These are phyloP conservation scores for Leptographium procerum DNA, from an alignment of 2,329 filamentous ascomycete genomes.

Conservation along the genomic window DNA sequence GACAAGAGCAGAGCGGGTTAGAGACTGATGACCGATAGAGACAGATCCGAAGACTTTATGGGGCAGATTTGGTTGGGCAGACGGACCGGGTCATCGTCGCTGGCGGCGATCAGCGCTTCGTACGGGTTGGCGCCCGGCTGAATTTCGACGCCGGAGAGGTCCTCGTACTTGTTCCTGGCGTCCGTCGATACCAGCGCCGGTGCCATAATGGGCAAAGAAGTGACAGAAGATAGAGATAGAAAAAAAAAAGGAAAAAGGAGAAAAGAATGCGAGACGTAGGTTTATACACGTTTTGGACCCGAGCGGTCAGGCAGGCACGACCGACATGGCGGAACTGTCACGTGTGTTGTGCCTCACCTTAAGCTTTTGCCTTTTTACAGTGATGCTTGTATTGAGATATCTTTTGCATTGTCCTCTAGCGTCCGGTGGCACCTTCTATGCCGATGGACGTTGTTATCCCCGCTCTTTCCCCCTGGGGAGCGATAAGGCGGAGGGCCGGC, in stretches of 20 bases:
- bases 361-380: no score
- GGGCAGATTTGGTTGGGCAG: constrained; percentile 5
- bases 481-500: no score
- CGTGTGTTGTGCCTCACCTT: not conserved
- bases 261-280: not conserved
- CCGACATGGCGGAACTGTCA: not conserved
- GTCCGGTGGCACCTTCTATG: no score
- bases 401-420: no score
- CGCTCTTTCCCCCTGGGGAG: no score
- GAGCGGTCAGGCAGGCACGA: not conserved
- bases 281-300: not conserved
- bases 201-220: constrained; percentile 1
- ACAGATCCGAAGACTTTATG: not conserved
- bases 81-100: constrained; percentile 54
- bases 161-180: constrained; percentile 39
- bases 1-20: constrained; percentile 16
- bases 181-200: constrained; percentile 24
- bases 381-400: not conserved
- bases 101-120: constrained; percentile 57
- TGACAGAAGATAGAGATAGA: not conserved
- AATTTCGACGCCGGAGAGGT: constrained; percentile 39
- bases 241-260: not conserved
- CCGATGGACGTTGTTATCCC: no score
- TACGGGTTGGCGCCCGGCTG: constrained; percentile 60
- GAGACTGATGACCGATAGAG: not conserved